Base-by-base conservation (phyloP, 176 grass and related monocot species). In the Cenchrus purpureus region DNA sequence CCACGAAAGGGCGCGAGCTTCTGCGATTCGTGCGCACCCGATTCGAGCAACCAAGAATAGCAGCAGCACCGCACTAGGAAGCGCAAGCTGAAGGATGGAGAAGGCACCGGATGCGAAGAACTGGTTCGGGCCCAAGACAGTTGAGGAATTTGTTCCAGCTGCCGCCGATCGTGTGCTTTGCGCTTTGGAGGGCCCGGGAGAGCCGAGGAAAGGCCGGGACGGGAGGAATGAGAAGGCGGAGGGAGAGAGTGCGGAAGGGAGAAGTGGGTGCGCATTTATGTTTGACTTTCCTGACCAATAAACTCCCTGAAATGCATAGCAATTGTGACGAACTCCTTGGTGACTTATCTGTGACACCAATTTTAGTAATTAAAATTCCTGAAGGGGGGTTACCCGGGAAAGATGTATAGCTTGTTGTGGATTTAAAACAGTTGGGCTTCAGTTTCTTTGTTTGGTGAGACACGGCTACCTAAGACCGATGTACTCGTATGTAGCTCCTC, bases 31-130 rank as follows among this genome's bases (percentile, higher is more conserved):
- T 44, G 59, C 44, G 67, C 8, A 20, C 57, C 80, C 55, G 54
- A 16, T 82, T 82, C 80, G 67, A 82, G 54, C 22, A 72, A 49
- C 50, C 7, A 37, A 28, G 59, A 64, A 64, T 31, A 25, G 22
- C 22, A 73, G 48, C 46, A 77, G 50, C 31, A 58, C 7, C 71
- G 44, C 59, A 48, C 68, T 71, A 20, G 15, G 37, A 75, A 44
- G 52, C 53, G 7, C 46, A 15, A 40, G 14, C 42, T 63, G 46
- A 20, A 8, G 62, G 5, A 46, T 29, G 16, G 48, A 16, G 76
- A 81, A 81, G 48, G 80, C 44, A 83, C 75, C 77, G 31, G 79
- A 82, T 80, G 74, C 60, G 8, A 67, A 65, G 64, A 75, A 87
- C 63, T 16, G 9, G 79, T 28, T 68, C 82, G 68, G 25, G 20